phyloP scores from a whole-genome alignment of 352 stramenopile species.

The Globisporangium echinulatum region DNA sequence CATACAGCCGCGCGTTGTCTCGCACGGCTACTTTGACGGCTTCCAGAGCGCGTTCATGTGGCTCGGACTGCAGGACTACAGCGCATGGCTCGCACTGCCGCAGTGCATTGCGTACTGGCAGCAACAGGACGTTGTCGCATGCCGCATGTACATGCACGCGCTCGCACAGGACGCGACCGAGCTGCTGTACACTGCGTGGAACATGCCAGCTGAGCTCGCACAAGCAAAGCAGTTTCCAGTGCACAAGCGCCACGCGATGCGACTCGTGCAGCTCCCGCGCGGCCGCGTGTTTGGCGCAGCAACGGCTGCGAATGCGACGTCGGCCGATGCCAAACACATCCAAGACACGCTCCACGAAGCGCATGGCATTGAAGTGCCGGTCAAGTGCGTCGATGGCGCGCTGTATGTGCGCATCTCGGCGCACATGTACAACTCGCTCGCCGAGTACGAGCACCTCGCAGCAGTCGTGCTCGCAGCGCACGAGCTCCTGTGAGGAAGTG shows the following conservation, averaged over 20 bases:
- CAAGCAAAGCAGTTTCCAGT: slow-evolving; percentile 25
- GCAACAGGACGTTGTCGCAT: slow-evolving; percentile 27
- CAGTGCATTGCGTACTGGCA: slow-evolving; percentile 85
- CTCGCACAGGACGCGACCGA: slow-evolving; percentile 44
- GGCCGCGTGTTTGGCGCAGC: slow-evolving; percentile 41
- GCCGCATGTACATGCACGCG: slow-evolving; percentile 62
- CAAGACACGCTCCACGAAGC: slow-evolving; percentile 85
- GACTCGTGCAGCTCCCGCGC: slow-evolving; percentile 61
- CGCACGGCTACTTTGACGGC: slow-evolving; percentile 85
- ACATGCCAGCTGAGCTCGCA: slow-evolving; percentile 38
- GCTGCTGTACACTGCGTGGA: slow-evolving; percentile 53
- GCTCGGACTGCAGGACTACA: slow-evolving; percentile 91
- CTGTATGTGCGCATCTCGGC: slow-evolving; percentile 89
- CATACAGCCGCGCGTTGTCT: slow-evolving; percentile 81
- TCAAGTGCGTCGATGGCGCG: slow-evolving; percentile 86
- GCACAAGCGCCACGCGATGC: slow-evolving; percentile 73
- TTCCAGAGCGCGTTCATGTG: slow-evolving; percentile 92
- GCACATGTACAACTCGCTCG: slow-evolving; percentile 89
- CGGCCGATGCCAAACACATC: slow-evolving; percentile 84
- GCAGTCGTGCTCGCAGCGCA: slow-evolving; percentile 6
- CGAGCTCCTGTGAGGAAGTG: neutral
- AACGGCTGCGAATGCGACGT: slow-evolving; percentile 39
- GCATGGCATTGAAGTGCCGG: slow-evolving; percentile 86
- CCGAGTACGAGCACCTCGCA: slow-evolving; percentile 78
- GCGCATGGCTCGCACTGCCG: slow-evolving; percentile 78